These are phyloP conservation scores for Cercospora sp. DNA, from an alignment of 2,329 filamentous ascomycete genomes.

Conservation along the genomic window DNA sequence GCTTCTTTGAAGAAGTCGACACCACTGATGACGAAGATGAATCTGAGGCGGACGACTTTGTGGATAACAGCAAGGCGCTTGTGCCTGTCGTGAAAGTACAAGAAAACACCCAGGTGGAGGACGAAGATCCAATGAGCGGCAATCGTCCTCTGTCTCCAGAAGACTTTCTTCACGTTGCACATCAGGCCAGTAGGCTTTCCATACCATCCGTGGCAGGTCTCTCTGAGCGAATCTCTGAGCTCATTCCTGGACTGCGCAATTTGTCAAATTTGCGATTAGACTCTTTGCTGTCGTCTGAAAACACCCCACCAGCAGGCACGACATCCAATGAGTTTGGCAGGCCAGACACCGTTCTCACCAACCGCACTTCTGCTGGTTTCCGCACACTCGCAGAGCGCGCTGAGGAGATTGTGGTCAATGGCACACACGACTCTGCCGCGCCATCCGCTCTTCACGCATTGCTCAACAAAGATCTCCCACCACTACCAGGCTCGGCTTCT, in stretches of 20 bases:
- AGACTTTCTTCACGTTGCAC: conserved; percentile 44
- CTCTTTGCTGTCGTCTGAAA: conserved; percentile 41
- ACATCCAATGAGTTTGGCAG: conserved; percentile 27
- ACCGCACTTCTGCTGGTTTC: conserved; percentile 42
- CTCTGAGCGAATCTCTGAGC: conserved; percentile 49
- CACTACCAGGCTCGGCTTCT: conserved; percentile 37
- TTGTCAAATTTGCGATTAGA: conserved; percentile 40
- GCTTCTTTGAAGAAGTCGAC: conserved; percentile 28
- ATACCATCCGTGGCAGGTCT: conserved; percentile 50
- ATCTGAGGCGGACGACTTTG: conserved; percentile 20
- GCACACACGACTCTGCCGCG: conserved; percentile 40
- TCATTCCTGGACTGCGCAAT: conserved; percentile 47
- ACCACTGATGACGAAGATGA: conserved; percentile 28
- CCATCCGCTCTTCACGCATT: conserved; percentile 23
- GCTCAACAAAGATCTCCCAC: conserved; percentile 41
- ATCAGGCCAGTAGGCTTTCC: conserved; percentile 48
- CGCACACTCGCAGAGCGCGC: conserved; percentile 42
- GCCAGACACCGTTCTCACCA: conserved; percentile 39
- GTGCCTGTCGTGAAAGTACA: conserved; percentile 32
- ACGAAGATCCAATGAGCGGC: conserved; percentile 25
- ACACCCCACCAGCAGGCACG: conserved; percentile 35
- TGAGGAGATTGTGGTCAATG: conserved; percentile 42
- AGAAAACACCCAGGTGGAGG: conserved; percentile 30
- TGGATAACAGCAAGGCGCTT: conserved; percentile 23
- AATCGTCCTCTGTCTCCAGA: conserved; percentile 44